Evolutionary conservation across 2,329 filamentous ascomycete genomes (phyloP).

Genomic region (Aspergillus quadricinctus): DNA sequence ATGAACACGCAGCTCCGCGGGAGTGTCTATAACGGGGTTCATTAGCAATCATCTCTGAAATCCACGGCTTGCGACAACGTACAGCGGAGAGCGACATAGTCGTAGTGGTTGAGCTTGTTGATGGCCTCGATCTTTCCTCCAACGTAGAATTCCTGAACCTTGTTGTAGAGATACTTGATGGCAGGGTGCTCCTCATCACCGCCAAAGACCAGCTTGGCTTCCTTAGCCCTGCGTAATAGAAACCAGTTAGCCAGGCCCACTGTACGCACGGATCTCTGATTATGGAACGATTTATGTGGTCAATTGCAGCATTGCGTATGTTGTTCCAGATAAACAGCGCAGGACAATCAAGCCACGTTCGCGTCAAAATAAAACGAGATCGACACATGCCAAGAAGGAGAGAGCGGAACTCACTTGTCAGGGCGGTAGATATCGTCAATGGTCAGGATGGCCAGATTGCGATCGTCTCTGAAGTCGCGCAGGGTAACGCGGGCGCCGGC

Average conservation of each 20-base stretch:
- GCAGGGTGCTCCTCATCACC: constrained; percentile 89
- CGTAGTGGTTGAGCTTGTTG: constrained; percentile 95
- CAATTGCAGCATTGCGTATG: neutral
- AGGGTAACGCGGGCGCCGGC: constrained; percentile 78
- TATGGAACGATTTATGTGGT: neutral
- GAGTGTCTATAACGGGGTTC: constrained; percentile 60
- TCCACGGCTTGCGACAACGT: constrained; percentile 35
- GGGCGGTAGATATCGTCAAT: constrained; percentile 94
- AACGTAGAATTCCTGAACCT: constrained; percentile 81
- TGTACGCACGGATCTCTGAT: constrained; percentile 7
- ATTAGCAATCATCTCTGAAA: constrained; percentile 4
- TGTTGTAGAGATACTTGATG: constrained; percentile 80
- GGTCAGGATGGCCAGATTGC: constrained; percentile 90
- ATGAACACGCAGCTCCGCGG: constrained; percentile 88
- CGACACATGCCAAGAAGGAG: constrained; percentile 1
- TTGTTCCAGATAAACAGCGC: neutral
- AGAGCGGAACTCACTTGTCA: constrained; percentile 67
- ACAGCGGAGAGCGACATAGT: constrained; percentile 96
- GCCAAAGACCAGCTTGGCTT: constrained; percentile 92
- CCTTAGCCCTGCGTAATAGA: constrained; percentile 60
- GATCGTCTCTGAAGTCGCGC: constrained; percentile 92
- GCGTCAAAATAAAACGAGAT: neutral
- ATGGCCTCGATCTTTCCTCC: constrained; percentile 95
- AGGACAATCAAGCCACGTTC: neutral
- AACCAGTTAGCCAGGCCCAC: constrained; percentile 24